A percentile compares a stretch with the other conserved stretches of the same genome.
These are phyloP conservation scores for Cryptococcus neoformans DNA, from an alignment of 1,284 basidiomycete species.

Conservation along the genomic window DNA sequence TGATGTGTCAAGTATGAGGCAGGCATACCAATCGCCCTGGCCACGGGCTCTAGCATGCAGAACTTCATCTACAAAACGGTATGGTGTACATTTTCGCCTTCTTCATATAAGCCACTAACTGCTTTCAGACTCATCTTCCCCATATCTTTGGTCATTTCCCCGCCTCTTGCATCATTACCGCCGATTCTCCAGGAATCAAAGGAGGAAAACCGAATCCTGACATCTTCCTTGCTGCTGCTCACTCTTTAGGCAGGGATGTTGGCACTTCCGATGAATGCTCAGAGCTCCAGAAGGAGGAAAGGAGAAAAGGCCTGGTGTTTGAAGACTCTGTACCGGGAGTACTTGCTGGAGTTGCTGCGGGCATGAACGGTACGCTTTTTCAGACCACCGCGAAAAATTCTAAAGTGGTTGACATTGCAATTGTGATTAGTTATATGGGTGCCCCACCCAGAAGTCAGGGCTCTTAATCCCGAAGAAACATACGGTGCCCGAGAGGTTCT, in stretches of 20 bases:
- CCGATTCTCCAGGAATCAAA: not conserved
- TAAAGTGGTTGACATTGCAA: not conserved
- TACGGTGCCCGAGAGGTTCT: constrained; percentile 43
- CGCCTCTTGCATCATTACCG: constrained; percentile 40
- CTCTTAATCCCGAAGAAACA: constrained; percentile 36
- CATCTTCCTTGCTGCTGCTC: constrained; percentile 48
- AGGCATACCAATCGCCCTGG: constrained; percentile 48
- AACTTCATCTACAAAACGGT: not conserved
- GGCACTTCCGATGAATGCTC: constrained; percentile 35
- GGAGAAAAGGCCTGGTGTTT: constrained; percentile 45
- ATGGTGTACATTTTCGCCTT: not conserved
- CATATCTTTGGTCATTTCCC: constrained; percentile 48
- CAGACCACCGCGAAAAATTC: not conserved
- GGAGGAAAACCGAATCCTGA: constrained; percentile 37
- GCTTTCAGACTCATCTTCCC: constrained; percentile 41
- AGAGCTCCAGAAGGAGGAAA: constrained; percentile 32
- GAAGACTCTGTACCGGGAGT: constrained; percentile 49
- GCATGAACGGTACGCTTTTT: constrained; percentile 46
- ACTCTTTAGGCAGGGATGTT: not conserved
- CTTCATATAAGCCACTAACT: not conserved
- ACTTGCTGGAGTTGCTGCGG: constrained; percentile 46
- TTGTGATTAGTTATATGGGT: constrained; percentile 46
- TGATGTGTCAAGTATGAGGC: constrained; percentile 29
- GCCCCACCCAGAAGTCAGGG: constrained; percentile 42
- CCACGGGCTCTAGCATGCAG: constrained; percentile 42